Evolutionary conservation across 225 moss, liverwort and hornwort species (phyloP).

Genomic region (Pleurozium schreberi): DNA sequence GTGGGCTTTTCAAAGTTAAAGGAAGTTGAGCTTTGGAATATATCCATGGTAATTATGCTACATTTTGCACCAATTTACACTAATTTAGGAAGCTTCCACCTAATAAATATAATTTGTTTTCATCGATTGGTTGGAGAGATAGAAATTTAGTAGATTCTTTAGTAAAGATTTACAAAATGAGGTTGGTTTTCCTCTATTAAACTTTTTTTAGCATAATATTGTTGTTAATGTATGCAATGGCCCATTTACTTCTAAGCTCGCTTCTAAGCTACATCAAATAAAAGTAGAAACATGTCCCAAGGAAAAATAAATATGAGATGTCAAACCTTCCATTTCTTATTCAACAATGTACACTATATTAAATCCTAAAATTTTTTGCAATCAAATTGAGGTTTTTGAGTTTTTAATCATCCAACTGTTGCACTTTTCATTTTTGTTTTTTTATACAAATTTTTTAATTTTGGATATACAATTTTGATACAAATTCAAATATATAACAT

Average conservation of each 20-base stretch:
- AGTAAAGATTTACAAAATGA: not conserved
- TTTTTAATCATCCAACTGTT: not conserved
- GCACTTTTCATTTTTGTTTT: not conserved
- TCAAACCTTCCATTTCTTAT: not conserved
- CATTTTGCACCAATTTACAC: not conserved
- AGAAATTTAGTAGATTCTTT: not conserved
- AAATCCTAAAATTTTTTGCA: not conserved
- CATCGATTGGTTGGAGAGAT: not conserved
- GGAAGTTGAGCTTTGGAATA: not conserved
- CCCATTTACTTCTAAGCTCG: not conserved
- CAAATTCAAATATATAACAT: not conserved
- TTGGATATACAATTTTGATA: not conserved
- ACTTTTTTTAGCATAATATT: not conserved
- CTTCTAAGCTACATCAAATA: not conserved
- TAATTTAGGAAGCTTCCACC: no score
- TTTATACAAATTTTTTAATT: not conserved
- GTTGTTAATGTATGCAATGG: not conserved
- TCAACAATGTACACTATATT: not conserved
- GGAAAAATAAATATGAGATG: not conserved
- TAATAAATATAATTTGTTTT: not conserved
- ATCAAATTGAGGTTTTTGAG: no score
- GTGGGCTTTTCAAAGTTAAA: not conserved
- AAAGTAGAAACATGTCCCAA: not conserved
- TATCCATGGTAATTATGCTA: accelerated
- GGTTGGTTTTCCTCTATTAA: not conserved